These are phyloP conservation scores for Naganishia friedmannii DNA, from an alignment of 768 basidiomycete genomes.

Conservation along the genomic window DNA sequence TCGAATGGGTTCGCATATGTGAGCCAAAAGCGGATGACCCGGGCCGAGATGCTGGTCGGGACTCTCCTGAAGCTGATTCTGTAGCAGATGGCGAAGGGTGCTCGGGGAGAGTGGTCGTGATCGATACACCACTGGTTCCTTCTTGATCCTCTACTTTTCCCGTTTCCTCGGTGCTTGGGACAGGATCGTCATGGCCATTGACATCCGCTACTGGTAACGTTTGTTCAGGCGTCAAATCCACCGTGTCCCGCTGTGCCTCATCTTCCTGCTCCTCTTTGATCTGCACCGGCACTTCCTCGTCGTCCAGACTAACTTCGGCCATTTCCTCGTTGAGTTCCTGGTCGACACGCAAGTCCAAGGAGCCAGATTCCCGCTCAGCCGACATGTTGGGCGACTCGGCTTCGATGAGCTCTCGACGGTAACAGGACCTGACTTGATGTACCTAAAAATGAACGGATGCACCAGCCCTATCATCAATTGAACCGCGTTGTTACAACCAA, in stretches of 20 bases:
- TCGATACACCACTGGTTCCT: neutral
- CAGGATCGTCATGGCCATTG: neutral
- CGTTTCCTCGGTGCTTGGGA: neutral
- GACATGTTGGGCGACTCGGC: neutral
- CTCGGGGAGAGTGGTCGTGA: neutral
- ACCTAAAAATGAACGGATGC: neutral
- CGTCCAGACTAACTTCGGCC: conserved; percentile 20
- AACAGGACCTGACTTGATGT: neutral
- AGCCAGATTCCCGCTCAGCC: neutral
- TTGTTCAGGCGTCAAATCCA: neutral
- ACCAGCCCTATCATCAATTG: too few relatives aligned
- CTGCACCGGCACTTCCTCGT: conserved; percentile 1
- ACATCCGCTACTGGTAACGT: neutral
- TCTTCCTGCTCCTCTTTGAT: neutral
- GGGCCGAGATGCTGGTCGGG: neutral
- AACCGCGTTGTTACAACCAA: too few relatives aligned
- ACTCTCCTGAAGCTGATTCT: neutral
- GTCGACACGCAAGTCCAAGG: neutral
- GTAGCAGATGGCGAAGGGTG: neutral
- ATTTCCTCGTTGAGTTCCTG: neutral
- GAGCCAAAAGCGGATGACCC: conserved; percentile 2
- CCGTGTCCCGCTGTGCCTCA: neutral
- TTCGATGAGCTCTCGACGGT: neutral
- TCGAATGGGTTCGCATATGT: conserved; percentile 9
- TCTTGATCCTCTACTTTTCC: neutral